Percentiles rank a stretch among this genome's conserved stretches.
phyloP scores from a whole-genome alignment of 768 basidiomycete species.

The Gloeostereum incarnatum region DNA sequence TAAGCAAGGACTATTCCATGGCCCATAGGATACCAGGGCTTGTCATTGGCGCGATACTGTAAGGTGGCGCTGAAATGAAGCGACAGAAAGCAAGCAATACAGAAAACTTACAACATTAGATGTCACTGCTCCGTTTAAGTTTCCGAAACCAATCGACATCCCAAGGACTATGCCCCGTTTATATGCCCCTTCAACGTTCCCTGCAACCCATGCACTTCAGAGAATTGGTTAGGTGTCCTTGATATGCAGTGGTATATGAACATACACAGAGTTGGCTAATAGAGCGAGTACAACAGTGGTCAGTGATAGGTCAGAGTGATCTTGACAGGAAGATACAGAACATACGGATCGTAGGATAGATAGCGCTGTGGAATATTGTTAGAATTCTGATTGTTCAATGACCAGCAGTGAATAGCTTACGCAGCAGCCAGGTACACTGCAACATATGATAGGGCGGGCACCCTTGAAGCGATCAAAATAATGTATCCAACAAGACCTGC shows the following conservation, averaged over 20 bases:
- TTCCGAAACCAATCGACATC: constrained; percentile 63
- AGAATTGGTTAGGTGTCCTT: constrained; percentile 9
- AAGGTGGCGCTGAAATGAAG: background rate
- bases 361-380: constrained; percentile 22
- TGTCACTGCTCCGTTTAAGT: constrained; percentile 60
- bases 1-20: constrained; percentile 65
- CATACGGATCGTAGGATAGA: constrained; percentile 44
- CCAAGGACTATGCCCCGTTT: constrained; percentile 64
- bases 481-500: constrained; percentile 51
- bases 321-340: constrained; percentile 2
- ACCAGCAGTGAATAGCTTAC: constrained; percentile 26
- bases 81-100: background rate
- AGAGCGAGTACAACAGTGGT: background rate
- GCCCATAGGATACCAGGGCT: constrained; percentile 61
- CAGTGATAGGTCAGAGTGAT: background rate
- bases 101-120: constrained; percentile 49
- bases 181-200: constrained; percentile 67
- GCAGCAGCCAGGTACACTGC: constrained; percentile 63
- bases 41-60: constrained; percentile 56
- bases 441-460: constrained; percentile 60
- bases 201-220: constrained; percentile 59
- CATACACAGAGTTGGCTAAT: constrained; percentile 43
- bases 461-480: constrained; percentile 52
- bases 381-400: background rate
- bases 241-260: constrained; percentile 3